Evolutionary conservation across 306 rosid genomes (phyloP).

Genomic region (Medicago lupulina): DNA sequence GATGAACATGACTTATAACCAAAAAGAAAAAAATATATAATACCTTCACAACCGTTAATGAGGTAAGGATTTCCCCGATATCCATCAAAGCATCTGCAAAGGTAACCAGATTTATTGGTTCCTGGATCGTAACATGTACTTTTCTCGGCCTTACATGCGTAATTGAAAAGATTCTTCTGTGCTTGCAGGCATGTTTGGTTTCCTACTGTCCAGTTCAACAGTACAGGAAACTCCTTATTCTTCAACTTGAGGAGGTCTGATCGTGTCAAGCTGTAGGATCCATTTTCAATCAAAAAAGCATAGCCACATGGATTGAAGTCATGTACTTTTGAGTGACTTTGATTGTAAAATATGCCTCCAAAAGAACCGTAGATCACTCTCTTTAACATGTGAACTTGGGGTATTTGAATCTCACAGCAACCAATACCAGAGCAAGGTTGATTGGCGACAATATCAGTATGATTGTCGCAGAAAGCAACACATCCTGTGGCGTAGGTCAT

Average conservation of each 20-base stretch:
- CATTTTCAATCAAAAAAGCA: slow-evolving; percentile 37
- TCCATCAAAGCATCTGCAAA: slow-evolving; percentile 29
- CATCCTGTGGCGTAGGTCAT: not conserved
- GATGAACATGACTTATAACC: not conserved
- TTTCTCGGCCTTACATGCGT: not conserved
- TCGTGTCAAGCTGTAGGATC: not conserved
- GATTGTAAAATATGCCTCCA: not conserved
- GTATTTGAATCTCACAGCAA: slow-evolving; percentile 35
- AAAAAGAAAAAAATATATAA: not conserved
- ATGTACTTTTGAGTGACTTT: not conserved
- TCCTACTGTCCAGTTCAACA: slow-evolving; percentile 41
- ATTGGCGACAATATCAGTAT: not conserved
- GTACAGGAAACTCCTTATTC: not conserved
- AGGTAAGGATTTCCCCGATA: slow-evolving; percentile 54
- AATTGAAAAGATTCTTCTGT: not conserved
- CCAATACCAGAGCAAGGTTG: slow-evolving; percentile 20
- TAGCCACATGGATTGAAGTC: slow-evolving; percentile 32
- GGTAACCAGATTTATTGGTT: slow-evolving; percentile 20
- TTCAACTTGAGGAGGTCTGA: slow-evolving; percentile 9
- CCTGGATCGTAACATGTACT: not conserved
- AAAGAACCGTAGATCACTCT: too few relatives aligned
- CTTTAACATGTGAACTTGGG: not conserved
- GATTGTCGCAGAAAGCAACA: not conserved
- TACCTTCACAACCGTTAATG: slow-evolving; percentile 49
- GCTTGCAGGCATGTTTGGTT: slow-evolving; percentile 25